Base-by-base conservation (phyloP, 176 grass and related monocot species). In the Triticum urartu region DNA sequence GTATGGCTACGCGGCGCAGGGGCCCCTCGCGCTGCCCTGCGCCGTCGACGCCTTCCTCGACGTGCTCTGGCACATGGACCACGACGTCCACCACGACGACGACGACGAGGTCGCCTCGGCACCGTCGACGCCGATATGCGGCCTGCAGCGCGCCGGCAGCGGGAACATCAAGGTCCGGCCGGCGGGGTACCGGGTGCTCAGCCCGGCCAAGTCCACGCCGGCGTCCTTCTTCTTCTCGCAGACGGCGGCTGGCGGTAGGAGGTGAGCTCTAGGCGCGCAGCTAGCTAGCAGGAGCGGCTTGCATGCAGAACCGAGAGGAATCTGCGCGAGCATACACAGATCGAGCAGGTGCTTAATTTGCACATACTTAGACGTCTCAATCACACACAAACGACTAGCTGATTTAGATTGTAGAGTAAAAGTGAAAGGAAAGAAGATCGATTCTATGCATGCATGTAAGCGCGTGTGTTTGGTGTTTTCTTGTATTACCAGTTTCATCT, bases 11-110 rank as follows among this genome's bases (percentile, higher is more conserved):
- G 38, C 92, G 7, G 84, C 91, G 26, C 83, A 89, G 50, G 95
- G 95, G 4, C 91, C 95, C 0, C 87, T 98, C 61, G 87, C 77
- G 81, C 86, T 98, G 32, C 93, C 93, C 7, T 98, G 93, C 87
- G 20, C 66, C 77, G 93, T 92, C 52, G 91, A 89, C 82, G 77
- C 89, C 11, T 98, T 98, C 89, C 87, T 82, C 5, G 83, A 81
- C 80, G 88, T 94, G 38, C 77, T 98, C 20, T 83, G 89, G 87
- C 85, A 92, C 83, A 87, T 98, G 80, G 91, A 89, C 87, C 78
- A 73, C 38, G 70, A 68, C 64, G 13, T 20, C 25, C 24, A 20
- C 2, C 18, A 58, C 15, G 12, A 32, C 25, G 45, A 75, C 6
- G 42, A 28, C 15, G 15, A 1, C 3, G 73, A 32, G 26, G 5